Percentiles rank a stretch among this genome's conserved stretches.
Conservation (phyloP, 768 basidiomycete species). For the Serendipita sp. region DNA sequence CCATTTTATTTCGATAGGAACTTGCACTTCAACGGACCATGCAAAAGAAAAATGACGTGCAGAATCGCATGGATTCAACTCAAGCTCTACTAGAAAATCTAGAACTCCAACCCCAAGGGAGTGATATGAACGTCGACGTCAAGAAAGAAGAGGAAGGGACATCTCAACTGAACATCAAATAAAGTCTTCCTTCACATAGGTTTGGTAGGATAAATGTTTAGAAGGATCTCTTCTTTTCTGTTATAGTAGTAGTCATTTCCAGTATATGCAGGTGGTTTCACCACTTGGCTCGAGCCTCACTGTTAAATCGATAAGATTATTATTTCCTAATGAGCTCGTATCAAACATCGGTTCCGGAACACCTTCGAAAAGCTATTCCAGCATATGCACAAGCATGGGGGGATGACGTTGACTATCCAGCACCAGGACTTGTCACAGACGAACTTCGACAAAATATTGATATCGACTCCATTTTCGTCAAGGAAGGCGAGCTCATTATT, state of each 20-base stretch:
- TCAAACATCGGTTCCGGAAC: background rate
- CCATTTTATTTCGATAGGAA: background rate
- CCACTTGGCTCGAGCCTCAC: too few relatives aligned
- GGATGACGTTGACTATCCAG: background rate
- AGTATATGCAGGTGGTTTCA: too few relatives aligned
- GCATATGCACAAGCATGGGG: background rate
- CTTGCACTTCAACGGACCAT: background rate
- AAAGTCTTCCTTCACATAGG: too few relatives aligned
- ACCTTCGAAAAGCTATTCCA: background rate
- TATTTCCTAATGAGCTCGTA: too few relatives aligned
- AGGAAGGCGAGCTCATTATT: background rate
- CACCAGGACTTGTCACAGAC: background rate
- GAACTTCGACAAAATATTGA: background rate
- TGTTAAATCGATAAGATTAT: too few relatives aligned
- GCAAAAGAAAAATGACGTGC: background rate
- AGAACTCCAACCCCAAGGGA: background rate
- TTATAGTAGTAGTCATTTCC: too few relatives aligned
- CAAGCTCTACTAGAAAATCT: background rate
- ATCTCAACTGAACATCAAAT: too few relatives aligned
- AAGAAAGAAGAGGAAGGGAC: too few relatives aligned
- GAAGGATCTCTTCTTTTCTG: too few relatives aligned
- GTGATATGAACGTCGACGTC: too few relatives aligned
- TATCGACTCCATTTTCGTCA: conserved; percentile 4
- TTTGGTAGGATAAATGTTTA: too few relatives aligned
- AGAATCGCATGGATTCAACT: background rate